phyloP scores from a whole-genome alignment of 2,329 filamentous ascomycete species.

The Cladosporium velox region DNA sequence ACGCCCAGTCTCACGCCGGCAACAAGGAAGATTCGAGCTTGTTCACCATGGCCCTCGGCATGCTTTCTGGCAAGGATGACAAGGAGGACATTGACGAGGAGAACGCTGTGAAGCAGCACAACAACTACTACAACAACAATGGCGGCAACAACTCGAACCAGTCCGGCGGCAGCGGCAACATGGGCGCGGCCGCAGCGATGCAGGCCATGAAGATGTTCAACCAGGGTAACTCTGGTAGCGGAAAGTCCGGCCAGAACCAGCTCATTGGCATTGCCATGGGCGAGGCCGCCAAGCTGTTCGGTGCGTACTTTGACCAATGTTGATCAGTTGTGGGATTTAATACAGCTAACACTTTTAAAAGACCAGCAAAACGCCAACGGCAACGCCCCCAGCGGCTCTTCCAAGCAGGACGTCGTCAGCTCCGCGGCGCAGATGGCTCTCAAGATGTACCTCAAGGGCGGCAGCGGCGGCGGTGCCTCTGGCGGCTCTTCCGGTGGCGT shows the following conservation, averaged over 20 bases:
- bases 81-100: conserved; percentile 62
- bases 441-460: conserved; percentile 86
- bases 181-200: conserved; percentile 74
- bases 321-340: background rate
- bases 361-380: conserved; percentile 59
- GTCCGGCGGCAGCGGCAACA: conserved; percentile 46
- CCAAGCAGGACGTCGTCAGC: conserved; percentile 78
- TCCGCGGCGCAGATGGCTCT: conserved; percentile 82
- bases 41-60: conserved; percentile 59
- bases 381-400: conserved; percentile 55
- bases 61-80: conserved; percentile 57
- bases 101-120: conserved; percentile 68
- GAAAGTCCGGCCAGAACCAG: conserved; percentile 64
- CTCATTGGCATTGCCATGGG: conserved; percentile 86
- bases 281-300: conserved; percentile 78
- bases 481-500: conserved; percentile 42
- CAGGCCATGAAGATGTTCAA: conserved; percentile 78
- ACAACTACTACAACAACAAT: conserved; percentile 68
- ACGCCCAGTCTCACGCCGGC: conserved; percentile 58
- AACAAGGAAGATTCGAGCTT: conserved; percentile 52
- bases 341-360: conserved; percentile 20
- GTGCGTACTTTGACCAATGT: conserved; percentile 22
- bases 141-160: conserved; percentile 46
- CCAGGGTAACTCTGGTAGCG: conserved; percentile 39
- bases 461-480: conserved; percentile 53